phyloP scores from a whole-genome alignment of 306 rosid species.

The Sindora glabra region DNA sequence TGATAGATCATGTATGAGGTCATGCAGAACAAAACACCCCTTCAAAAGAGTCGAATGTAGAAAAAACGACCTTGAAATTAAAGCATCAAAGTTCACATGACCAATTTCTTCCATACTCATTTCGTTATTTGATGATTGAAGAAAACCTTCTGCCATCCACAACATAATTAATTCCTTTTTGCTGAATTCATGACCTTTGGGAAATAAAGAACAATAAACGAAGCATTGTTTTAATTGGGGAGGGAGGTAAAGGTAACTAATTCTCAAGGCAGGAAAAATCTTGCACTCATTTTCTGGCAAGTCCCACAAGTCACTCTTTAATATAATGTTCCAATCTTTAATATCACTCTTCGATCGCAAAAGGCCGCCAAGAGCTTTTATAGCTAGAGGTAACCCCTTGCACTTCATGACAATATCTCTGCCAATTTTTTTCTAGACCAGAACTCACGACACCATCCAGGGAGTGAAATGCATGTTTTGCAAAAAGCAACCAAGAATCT shows the following conservation, averaged over 20 bases:
- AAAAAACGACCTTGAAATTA: not conserved
- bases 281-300: not conserved
- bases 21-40: not conserved
- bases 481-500: constrained; percentile 11
- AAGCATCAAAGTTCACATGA: not conserved
- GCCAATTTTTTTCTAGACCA: not conserved
- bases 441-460: not conserved
- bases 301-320: not conserved
- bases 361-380: constrained; percentile 12
- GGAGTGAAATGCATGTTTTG: constrained; percentile 8
- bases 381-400: constrained; percentile 23
- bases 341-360: not conserved
- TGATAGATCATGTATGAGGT: not conserved
- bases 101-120: constrained; percentile 9
- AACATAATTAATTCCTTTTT: not conserved
- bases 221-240: constrained; percentile 17
- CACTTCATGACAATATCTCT: constrained; percentile 13
- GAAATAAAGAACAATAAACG: constrained; percentile 23
- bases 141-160: constrained; percentile 24
- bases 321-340: not conserved
- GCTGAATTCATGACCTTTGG: constrained; percentile 1
- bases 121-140: not conserved
- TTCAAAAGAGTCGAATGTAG: not conserved
- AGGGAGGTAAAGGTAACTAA: constrained; percentile 24
- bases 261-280: not conserved